Conservation (phyloP, 2,329 filamentous ascomycete species). For the Colletotrichum higginsianum region DNA sequence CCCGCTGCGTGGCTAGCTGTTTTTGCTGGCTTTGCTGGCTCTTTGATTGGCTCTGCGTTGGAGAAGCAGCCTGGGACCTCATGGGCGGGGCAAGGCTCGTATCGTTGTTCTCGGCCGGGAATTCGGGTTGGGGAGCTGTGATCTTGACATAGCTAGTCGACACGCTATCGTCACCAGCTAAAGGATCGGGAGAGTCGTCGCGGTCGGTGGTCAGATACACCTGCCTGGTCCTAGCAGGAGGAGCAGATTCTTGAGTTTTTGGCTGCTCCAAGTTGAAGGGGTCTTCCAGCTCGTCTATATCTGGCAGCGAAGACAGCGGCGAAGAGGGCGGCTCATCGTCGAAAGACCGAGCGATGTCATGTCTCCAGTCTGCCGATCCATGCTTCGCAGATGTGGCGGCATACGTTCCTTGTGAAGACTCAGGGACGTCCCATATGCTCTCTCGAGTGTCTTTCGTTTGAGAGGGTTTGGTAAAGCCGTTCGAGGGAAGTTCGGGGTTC, state of each 20-base stretch:
- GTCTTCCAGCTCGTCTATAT: constrained; percentile 48
- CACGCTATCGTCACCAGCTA: constrained; percentile 52
- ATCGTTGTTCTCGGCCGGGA: constrained; percentile 38
- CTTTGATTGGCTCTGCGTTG: constrained; percentile 4
- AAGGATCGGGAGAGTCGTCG: constrained; percentile 32
- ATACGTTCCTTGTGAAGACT: constrained; percentile 46
- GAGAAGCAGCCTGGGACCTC: neutral
- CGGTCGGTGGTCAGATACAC: constrained; percentile 5
- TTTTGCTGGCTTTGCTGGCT: neutral
- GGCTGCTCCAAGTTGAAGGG: constrained; percentile 32
- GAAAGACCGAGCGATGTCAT: constrained; percentile 11
- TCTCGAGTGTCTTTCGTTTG: constrained; percentile 42
- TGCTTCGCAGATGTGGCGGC: neutral
- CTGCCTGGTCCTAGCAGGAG: constrained; percentile 3
- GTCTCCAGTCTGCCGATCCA: neutral
- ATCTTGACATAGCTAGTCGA: constrained; percentile 56
- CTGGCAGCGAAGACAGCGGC: constrained; percentile 52
- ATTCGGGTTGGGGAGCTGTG: constrained; percentile 51
- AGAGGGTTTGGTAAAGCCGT: neutral
- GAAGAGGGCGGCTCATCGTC: constrained; percentile 48
- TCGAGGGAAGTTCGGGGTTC: constrained; percentile 20
- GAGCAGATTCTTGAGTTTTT: neutral
- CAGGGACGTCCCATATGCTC: constrained; percentile 56
- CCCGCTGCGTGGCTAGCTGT: neutral
- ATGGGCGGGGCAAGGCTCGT: constrained; percentile 8